Conservation (phyloP, 306 rosid species). For the Castanopsis chinensis region DNA sequence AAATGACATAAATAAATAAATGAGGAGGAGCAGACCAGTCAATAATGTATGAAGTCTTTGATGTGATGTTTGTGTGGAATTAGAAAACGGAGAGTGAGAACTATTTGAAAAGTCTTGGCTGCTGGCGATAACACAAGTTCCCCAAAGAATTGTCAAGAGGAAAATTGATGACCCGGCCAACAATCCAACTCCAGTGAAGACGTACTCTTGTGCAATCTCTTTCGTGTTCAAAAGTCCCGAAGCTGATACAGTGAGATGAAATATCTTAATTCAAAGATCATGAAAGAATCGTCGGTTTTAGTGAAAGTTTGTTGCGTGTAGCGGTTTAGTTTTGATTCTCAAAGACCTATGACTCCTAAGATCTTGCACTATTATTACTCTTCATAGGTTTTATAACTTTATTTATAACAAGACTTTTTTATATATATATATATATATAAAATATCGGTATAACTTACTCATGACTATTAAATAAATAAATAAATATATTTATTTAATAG, state of each 20-base stretch:
- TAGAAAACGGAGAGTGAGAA: background rate
- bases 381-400: no score
- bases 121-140: slow-evolving; percentile 50
- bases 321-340: no score
- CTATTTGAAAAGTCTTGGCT: slow-evolving; percentile 23
- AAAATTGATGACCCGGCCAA: slow-evolving; percentile 51
- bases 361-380: no score
- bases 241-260: slow-evolving; percentile 13
- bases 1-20: background rate
- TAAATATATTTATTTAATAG: no score
- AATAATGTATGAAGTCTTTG: slow-evolving; percentile 28
- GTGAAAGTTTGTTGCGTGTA: no score
- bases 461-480: no score
- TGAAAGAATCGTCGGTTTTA: no score
- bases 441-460: no score
- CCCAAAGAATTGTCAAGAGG: slow-evolving; percentile 51
- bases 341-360: no score
- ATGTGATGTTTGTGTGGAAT: slow-evolving; percentile 7
- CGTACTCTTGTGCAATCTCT: slow-evolving; percentile 48
- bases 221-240: slow-evolving; percentile 44
- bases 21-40: slow-evolving; percentile 27
- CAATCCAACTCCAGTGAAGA: slow-evolving; percentile 46
- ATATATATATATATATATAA: no score
- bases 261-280: no score
- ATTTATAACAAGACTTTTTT: no score